Evolutionary conservation across 805 yeast genomes (phyloP), one percentile per base, ranked within the genome.

Genomic region (Hanseniaspora taiwanica): DNA sequence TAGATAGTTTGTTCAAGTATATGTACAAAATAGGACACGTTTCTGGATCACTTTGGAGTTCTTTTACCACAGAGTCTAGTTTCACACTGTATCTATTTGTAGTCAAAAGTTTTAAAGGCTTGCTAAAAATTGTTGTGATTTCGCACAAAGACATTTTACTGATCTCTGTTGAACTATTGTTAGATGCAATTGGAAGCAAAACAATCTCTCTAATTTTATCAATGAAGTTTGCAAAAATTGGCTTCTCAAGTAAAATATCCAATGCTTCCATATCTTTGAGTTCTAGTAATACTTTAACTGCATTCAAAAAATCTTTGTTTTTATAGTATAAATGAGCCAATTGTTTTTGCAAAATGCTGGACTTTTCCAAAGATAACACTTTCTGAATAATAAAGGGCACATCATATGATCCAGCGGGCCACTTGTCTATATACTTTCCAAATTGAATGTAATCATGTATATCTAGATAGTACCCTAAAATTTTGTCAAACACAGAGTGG

Each of bases 81-180:
- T 66, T 46, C 3, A 87, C 59, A 49, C 81, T 85, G 48, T 78
- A 81, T 34, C 84, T 64, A 37, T 73, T 73, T 9, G 71, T 74
- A 2, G 79, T 78, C 23, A 84, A 60, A 6, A 82, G 59, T 3
- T 64, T 55, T 6, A 83, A 62, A 1, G 76, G 58, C 13, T 68
- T 70, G 2, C 45, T 37, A 6, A 81, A 52, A 18, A 58, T 59
- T 1, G 53, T 51, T 18, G 62, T 56, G 2, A 79, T 45, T 4
- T 62, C 56, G 1, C 56, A 58, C 2, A 74, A 55, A 1, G 78
- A 65, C 3, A 68, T 53, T 2, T 55, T 52, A 8, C 12, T 19
- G 21, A 19, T 19, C 8, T 55, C 50, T 2, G 74, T 46, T 16
- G 69, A 71, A 1, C 60, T 54, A 1, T 52, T 44, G 13, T 41